These are phyloP conservation scores for Irpex rosettiformis DNA, from an alignment of 1,284 basidiomycete species.

Conservation along the genomic window DNA sequence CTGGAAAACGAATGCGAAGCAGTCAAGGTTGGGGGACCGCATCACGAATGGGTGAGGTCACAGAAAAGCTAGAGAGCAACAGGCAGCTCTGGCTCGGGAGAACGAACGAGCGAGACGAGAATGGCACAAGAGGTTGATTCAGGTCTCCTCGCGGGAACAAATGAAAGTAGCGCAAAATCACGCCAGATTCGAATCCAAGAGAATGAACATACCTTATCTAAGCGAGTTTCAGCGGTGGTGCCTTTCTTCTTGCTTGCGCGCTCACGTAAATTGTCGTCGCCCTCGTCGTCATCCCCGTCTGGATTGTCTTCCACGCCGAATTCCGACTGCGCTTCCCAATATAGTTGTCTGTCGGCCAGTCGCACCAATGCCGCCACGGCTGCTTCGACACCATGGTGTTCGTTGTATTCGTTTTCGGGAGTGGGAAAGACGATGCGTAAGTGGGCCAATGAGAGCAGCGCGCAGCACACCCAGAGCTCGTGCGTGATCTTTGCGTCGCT, in stretches of 20 bases:
- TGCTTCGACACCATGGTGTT: conserved; percentile 1
- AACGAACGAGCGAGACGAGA: background rate
- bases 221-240: background rate
- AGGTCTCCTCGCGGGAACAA: too few species aligned
- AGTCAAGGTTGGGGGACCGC: background rate
- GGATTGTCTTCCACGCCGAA: background rate
- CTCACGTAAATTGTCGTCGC: conserved; percentile 1
- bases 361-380: conserved; percentile 5
- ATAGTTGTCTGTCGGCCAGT: conserved; percentile 11
- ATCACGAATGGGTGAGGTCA: background rate
- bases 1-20: background rate
- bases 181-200: too few species aligned
- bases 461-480: conserved; percentile 29
- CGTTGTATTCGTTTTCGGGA: background rate
- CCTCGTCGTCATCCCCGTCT: conserved; percentile 14
- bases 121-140: too few species aligned
- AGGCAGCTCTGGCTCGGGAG: background rate
- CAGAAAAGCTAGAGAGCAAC: background rate
- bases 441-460: conserved; percentile 13
- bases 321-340: conserved; percentile 5
- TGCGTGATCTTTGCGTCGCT: conserved; percentile 30
- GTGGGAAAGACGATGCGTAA: background rate
- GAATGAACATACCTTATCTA: conserved; percentile 10
- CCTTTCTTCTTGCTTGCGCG: background rate
- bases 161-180: background rate